Percentiles rank a stretch among this genome's conserved stretches.
phyloP scores from a whole-genome alignment of 371 early-diverging fungal genomes.

The Parasitella parasitica region DNA sequence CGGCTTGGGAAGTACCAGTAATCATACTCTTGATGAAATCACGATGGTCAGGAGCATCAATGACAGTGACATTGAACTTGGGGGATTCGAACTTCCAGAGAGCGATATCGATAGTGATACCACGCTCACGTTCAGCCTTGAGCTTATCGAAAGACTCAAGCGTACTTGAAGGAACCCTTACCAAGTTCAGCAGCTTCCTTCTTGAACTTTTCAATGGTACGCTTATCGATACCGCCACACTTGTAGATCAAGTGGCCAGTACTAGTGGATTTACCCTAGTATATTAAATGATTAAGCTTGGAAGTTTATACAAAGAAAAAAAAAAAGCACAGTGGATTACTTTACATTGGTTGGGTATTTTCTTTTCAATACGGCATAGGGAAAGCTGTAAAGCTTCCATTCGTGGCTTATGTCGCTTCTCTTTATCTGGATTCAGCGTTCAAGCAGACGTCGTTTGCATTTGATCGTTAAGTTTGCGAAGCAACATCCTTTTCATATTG shows the following conservation, averaged over 20 bases:
- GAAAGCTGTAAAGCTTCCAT: slow-evolving; percentile 14
- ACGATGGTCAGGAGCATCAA: slow-evolving; percentile 99
- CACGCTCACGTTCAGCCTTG: slow-evolving; percentile 98
- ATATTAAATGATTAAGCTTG: slow-evolving; percentile 4
- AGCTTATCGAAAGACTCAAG: slow-evolving; percentile 97
- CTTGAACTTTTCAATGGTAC: slow-evolving; percentile 99
- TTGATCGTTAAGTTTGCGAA: too few species aligned
- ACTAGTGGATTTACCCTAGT: slow-evolving; percentile 54
- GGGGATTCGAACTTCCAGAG: slow-evolving; percentile 98
- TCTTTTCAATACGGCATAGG: background rate
- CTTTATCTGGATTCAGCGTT: too few species aligned
- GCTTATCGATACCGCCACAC: slow-evolving; percentile 98
- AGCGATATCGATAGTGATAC: slow-evolving; percentile 98
- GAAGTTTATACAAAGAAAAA: slow-evolving; percentile 7
- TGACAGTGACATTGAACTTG: slow-evolving; percentile 94
- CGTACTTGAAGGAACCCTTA: slow-evolving; percentile 98
- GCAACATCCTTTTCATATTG: too few species aligned
- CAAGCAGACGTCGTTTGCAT: too few species aligned
- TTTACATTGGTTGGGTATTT: too few species aligned
- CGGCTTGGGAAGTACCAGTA: slow-evolving; percentile 91
- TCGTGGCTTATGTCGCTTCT: too few species aligned
- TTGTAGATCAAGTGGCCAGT: slow-evolving; percentile 98
- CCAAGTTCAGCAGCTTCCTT: slow-evolving; percentile 98
- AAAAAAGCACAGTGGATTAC: background rate
- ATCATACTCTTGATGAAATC: slow-evolving; percentile 99